phyloP scores from a whole-genome alignment of 1,139 yeast species.

The Suhomyces wounanorum region DNA sequence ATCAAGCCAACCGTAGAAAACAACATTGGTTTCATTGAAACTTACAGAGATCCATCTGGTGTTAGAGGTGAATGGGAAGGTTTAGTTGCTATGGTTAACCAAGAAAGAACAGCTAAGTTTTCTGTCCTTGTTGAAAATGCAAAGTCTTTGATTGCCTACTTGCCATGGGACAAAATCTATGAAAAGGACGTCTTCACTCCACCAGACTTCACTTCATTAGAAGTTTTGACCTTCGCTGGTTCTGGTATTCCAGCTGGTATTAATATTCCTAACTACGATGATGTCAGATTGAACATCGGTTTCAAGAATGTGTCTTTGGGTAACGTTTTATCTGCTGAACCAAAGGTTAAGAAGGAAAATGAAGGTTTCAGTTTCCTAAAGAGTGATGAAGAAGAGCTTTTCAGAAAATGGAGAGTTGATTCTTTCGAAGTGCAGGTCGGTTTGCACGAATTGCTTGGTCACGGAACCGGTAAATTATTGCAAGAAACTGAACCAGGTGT shows the following conservation, averaged over 20 bases:
- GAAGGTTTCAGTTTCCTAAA: slow-evolving; percentile 71
- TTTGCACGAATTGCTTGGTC: slow-evolving; percentile 88
- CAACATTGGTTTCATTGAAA: slow-evolving; percentile 87
- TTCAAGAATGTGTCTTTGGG: slow-evolving; percentile 90
- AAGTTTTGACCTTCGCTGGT: slow-evolving; percentile 86
- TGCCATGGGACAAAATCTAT: slow-evolving; percentile 76
- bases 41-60: slow-evolving; percentile 90
- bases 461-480: slow-evolving; percentile 83
- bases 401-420: slow-evolving; percentile 73
- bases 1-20: slow-evolving; percentile 82
- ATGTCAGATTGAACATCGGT: slow-evolving; percentile 77
- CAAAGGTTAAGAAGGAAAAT: slow-evolving; percentile 59
- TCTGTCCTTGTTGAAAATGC: slow-evolving; percentile 69
- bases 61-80: slow-evolving; percentile 96
- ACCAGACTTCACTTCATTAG: slow-evolving; percentile 88
- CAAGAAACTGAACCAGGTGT: slow-evolving; percentile 62
- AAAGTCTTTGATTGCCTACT: slow-evolving; percentile 56
- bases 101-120: slow-evolving; percentile 81
- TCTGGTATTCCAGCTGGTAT: slow-evolving; percentile 93
- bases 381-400: slow-evolving; percentile 53
- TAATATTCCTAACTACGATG: slow-evolving; percentile 90
- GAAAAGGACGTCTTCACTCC: slow-evolving; percentile 88
- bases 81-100: slow-evolving; percentile 87
- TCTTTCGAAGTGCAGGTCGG: slow-evolving; percentile 94
- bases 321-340: slow-evolving; percentile 72